Evolutionary conservation across 805 yeast genomes (phyloP).

Genomic region (Saturnispora serradocipensis): DNA sequence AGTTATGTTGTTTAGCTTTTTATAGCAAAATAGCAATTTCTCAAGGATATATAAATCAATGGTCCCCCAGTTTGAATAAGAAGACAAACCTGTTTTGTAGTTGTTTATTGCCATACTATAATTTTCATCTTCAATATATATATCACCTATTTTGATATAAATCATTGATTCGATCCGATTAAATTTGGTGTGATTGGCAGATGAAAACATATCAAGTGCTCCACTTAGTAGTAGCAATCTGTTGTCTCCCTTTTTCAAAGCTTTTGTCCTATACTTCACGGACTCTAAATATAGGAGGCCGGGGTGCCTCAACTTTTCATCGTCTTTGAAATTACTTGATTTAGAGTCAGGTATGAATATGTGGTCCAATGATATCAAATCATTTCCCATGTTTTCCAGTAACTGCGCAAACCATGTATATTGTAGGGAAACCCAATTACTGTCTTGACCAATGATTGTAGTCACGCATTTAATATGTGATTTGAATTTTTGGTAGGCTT

Average conservation of each 20-base stretch:
- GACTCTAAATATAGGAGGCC: conserved; percentile 28
- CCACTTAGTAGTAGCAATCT: conserved; percentile 27
- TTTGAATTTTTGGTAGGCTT: conserved; percentile 55
- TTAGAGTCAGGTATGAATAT: conserved; percentile 21
- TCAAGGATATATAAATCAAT: conserved; percentile 27
- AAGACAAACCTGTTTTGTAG: conserved; percentile 31
- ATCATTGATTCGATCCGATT: conserved; percentile 34
- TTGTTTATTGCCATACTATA: conserved; percentile 35
- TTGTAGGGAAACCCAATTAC: conserved; percentile 55
- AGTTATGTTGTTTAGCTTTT: conserved; percentile 23
- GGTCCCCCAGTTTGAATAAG: conserved; percentile 32
- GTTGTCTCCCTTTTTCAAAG: conserved; percentile 4
- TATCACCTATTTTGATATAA: conserved; percentile 45
- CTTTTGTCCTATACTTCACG: conserved; percentile 11
- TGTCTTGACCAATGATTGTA: conserved; percentile 24
- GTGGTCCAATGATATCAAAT: conserved; percentile 30
- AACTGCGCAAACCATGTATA: conserved; percentile 57
- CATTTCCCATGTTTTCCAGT: conserved; percentile 26
- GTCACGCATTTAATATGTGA: conserved; percentile 50
- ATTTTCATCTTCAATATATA: conserved; percentile 25
- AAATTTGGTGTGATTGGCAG: conserved; percentile 27
- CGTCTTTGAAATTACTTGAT: not conserved
- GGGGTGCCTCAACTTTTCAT: not conserved
- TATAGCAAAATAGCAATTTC: conserved; percentile 33
- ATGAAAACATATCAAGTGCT: conserved; percentile 30